Percentiles rank a stretch among this genome's conserved stretches.
Conservation (phyloP, 352 stramenopile species). For the Globisporangium mamillatum region DNA sequence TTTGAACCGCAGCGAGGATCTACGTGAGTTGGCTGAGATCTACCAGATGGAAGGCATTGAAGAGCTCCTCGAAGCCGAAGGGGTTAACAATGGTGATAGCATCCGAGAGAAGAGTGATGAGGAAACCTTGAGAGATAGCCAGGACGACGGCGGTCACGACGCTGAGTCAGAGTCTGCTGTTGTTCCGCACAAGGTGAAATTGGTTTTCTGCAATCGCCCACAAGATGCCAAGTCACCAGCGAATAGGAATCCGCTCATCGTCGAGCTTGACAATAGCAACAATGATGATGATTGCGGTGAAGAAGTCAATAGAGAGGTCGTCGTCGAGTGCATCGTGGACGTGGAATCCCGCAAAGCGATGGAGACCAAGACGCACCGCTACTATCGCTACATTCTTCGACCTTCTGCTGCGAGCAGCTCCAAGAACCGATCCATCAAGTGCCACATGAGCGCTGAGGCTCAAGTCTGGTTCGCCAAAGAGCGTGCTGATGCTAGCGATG, state of each 20-base stretch:
- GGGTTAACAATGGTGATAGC: background rate
- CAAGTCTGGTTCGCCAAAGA: slow-evolving; percentile 31
- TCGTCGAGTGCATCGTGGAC: slow-evolving; percentile 45
- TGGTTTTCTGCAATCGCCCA: slow-evolving; percentile 42
- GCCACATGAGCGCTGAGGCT: slow-evolving; percentile 34
- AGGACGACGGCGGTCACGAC: slow-evolving; percentile 17
- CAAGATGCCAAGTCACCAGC: background rate
- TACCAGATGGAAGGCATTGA: slow-evolving; percentile 82
- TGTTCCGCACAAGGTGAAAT: slow-evolving; percentile 29
- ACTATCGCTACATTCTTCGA: slow-evolving; percentile 57
- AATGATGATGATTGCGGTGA: slow-evolving; percentile 12
- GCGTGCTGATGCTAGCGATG: background rate
- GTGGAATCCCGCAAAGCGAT: slow-evolving; percentile 44
- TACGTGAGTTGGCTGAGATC: slow-evolving; percentile 64
- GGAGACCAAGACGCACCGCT: slow-evolving; percentile 49
- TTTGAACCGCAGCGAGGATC: slow-evolving; percentile 56
- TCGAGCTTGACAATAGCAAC: slow-evolving; percentile 49
- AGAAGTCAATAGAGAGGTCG: slow-evolving; percentile 18
- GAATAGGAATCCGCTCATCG: slow-evolving; percentile 52
- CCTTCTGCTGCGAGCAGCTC: background rate
- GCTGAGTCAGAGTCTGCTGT: slow-evolving; percentile 7
- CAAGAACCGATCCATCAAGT: slow-evolving; percentile 22
- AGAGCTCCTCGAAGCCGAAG: slow-evolving; percentile 55
- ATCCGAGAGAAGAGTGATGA: background rate
- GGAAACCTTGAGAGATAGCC: background rate